Conservation (phyloP, 306 rosid species). For the Dalbergia cochinchinensis region DNA sequence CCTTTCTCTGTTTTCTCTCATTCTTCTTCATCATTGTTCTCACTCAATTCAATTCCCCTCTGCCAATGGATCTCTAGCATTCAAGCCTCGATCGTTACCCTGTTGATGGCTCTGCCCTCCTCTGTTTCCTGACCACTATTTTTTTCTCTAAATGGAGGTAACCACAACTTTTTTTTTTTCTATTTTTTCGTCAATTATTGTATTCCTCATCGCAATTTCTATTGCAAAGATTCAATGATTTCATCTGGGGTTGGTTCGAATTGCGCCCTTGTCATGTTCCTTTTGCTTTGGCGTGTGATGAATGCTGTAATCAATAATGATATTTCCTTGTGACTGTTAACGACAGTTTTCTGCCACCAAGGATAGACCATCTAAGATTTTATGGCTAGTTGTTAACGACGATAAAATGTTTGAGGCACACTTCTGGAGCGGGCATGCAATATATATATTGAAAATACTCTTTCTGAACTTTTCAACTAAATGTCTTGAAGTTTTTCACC, state of each 20-base stretch:
- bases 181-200: not conserved
- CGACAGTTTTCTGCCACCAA: not conserved
- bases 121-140: constrained; percentile 50
- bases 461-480: not conserved
- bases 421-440: not conserved
- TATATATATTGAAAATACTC: not conserved
- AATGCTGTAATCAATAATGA: constrained; percentile 1
- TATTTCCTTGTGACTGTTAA: not conserved
- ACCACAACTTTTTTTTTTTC: constrained; percentile 22
- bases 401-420: constrained; percentile 8
- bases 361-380: constrained; percentile 29
- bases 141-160: constrained; percentile 64
- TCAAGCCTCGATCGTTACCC: constrained; percentile 57
- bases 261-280: constrained; percentile 1
- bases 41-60: constrained; percentile 40
- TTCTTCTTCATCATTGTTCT: not conserved
- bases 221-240: constrained; percentile 1
- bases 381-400: not conserved
- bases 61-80: constrained; percentile 57
- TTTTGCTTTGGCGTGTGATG: not conserved
- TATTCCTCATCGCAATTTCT: constrained; percentile 9
- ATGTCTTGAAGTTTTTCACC: not conserved
- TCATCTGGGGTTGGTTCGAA: constrained; percentile 22
- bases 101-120: constrained; percentile 50
- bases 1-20: not conserved